Conservation (phyloP, 768 basidiomycete species). For the Tylopilus plumbeoviolaceoides region DNA sequence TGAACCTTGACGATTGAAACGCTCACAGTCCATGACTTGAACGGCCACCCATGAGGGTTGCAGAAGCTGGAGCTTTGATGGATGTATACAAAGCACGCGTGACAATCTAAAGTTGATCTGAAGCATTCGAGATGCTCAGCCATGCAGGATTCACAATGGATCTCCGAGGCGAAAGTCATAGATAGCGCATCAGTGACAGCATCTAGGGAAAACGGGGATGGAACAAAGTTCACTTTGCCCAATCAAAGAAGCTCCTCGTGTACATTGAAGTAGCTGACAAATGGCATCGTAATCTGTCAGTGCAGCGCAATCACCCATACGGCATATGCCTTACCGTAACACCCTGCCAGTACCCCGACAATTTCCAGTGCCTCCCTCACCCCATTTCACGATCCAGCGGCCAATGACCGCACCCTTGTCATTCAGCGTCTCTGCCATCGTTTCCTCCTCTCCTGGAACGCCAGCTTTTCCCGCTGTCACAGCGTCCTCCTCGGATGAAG, state of each 20-base stretch:
- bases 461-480: constrained; percentile 30
- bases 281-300: neutral
- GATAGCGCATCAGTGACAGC: neutral
- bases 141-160: neutral
- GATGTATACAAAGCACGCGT: neutral
- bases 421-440: constrained; percentile 73
- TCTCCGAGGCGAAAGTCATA: neutral
- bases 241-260: constrained; percentile 44
- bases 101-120: no score
- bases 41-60: neutral
- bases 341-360: constrained; percentile 64
- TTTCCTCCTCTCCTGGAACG: constrained; percentile 58
- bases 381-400: constrained; percentile 78
- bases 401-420: constrained; percentile 58
- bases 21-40: neutral
- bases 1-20: neutral
- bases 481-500: constrained; percentile 33
- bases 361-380: constrained; percentile 54
- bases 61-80: neutral
- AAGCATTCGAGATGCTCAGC: no score
- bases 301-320: neutral
- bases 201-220: neutral
- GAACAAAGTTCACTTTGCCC: neutral
- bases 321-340: constrained; percentile 49
- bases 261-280: constrained; percentile 46